phyloP scores from a whole-genome alignment of 441 rosid genomes.

The Oxalis stricta region DNA sequence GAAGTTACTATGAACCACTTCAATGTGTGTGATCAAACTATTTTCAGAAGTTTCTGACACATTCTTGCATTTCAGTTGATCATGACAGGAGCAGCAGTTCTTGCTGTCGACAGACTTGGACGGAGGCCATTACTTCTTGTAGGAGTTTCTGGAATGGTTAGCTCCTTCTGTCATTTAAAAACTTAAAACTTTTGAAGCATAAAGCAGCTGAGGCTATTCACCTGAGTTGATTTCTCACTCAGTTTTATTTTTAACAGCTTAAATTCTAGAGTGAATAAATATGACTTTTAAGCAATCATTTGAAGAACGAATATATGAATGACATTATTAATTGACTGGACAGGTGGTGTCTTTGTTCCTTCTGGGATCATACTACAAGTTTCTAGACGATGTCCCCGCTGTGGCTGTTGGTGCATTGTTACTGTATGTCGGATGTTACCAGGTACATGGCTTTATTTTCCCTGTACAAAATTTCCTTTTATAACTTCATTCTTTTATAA shows the following conservation, averaged over 20 bases:
- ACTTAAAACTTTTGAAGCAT: neutral
- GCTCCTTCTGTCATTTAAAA: slow-evolving; percentile 11
- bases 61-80: slow-evolving; percentile 36
- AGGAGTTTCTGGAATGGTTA: slow-evolving; percentile 91
- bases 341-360: slow-evolving; percentile 79
- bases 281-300: neutral
- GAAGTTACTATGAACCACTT: neutral
- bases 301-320: neutral
- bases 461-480: slow-evolving; percentile 1
- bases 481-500: neutral
- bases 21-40: neutral
- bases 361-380: slow-evolving; percentile 83
- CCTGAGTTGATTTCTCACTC: neutral
- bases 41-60: neutral
- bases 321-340: slow-evolving; percentile 8
- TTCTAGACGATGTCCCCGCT: slow-evolving; percentile 44
- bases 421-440: slow-evolving; percentile 91
- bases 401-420: slow-evolving; percentile 73
- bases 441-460: slow-evolving; percentile 33
- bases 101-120: slow-evolving; percentile 81
- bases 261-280: neutral
- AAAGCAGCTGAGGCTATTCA: neutral
- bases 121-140: slow-evolving; percentile 88
- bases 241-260: no score
- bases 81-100: slow-evolving; percentile 84